Conservation (phyloP, 352 stramenopile species). For the Phytopythium ostracodes region DNA sequence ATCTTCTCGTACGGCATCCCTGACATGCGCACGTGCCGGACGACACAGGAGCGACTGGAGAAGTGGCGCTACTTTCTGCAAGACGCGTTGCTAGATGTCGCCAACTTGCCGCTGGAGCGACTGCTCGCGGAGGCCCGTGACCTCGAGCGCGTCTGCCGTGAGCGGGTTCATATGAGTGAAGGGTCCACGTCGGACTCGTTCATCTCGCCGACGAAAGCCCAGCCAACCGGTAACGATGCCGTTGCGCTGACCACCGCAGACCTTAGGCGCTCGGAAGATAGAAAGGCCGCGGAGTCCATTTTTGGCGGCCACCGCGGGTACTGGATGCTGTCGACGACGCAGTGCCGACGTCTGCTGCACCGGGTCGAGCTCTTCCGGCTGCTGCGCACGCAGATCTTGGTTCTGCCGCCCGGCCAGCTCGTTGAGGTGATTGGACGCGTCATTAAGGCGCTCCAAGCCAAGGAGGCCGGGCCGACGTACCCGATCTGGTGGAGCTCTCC, state of each 20-base stretch:
- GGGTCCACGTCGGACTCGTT: neutral
- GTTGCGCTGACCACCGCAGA: neutral
- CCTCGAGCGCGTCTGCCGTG: conserved; percentile 57
- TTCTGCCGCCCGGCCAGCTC: conserved; percentile 57
- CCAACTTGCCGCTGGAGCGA: conserved; percentile 32
- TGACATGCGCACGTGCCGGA: conserved; percentile 53
- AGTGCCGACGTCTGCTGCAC: conserved; percentile 60
- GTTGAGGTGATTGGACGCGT: conserved; percentile 55
- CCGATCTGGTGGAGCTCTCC: conserved; percentile 76
- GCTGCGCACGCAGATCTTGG: conserved; percentile 66
- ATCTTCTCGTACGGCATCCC: conserved; percentile 76
- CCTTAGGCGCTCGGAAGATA: neutral
- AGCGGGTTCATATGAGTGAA: conserved; percentile 10
- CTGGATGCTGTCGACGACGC: conserved; percentile 54
- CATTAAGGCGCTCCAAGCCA: conserved; percentile 23
- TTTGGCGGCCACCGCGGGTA: conserved; percentile 56
- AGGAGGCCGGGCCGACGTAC: conserved; percentile 24
- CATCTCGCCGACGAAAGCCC: neutral
- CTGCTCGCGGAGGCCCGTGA: conserved; percentile 52
- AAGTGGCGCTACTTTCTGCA: conserved; percentile 83
- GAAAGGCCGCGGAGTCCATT: conserved; percentile 28
- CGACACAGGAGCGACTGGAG: conserved; percentile 40
- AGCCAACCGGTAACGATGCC: conserved; percentile 5
- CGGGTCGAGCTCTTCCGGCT: conserved; percentile 80
- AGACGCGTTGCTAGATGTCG: conserved; percentile 42